phyloP scores from a whole-genome alignment of 108 stramenopile genomes.

The Ochromonas danica region DNA sequence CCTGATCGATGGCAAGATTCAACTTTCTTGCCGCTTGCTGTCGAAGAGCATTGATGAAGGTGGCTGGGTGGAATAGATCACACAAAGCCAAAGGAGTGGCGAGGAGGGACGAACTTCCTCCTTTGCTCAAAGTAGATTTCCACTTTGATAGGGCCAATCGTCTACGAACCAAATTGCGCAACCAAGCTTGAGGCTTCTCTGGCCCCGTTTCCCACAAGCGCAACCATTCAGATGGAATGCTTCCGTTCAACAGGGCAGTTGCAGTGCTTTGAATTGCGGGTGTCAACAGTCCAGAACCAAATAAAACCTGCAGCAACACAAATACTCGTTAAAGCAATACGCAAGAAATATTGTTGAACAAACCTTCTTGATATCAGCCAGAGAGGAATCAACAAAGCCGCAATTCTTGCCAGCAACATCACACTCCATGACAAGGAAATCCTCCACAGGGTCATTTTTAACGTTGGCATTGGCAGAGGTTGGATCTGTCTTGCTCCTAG shows the following conservation, averaged over 20 bases:
- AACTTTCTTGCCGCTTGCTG: slow-evolving; percentile 58
- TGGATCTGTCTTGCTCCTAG: not conserved
- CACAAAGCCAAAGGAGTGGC: slow-evolving; percentile 44
- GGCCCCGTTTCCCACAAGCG: slow-evolving; percentile 51
- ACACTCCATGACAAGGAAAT: slow-evolving; percentile 45
- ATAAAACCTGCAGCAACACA: slow-evolving; percentile 21
- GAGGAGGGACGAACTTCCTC: slow-evolving; percentile 29
- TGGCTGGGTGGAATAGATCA: slow-evolving; percentile 59
- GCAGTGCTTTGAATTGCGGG: slow-evolving; percentile 48
- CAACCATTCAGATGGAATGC: slow-evolving; percentile 45
- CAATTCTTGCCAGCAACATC: slow-evolving; percentile 19
- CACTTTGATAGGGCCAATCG: slow-evolving; percentile 46
- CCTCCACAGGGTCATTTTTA: slow-evolving; percentile 45
- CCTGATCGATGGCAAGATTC: slow-evolving; percentile 53
- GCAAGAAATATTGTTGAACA: not conserved
- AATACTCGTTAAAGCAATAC: not conserved
- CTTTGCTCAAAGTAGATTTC: slow-evolving; percentile 1
- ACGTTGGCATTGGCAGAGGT: not conserved
- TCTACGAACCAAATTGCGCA: slow-evolving; percentile 48
- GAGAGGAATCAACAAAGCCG: not conserved
- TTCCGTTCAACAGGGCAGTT: slow-evolving; percentile 42
- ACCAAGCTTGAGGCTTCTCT: slow-evolving; percentile 52
- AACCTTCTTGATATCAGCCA: slow-evolving; percentile 29
- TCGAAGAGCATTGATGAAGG: slow-evolving; percentile 62
- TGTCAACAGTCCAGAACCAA: slow-evolving; percentile 54